Base-by-base conservation (phyloP, 768 basidiomycete genomes). In the Goffeauzyma gilvescens region DNA sequence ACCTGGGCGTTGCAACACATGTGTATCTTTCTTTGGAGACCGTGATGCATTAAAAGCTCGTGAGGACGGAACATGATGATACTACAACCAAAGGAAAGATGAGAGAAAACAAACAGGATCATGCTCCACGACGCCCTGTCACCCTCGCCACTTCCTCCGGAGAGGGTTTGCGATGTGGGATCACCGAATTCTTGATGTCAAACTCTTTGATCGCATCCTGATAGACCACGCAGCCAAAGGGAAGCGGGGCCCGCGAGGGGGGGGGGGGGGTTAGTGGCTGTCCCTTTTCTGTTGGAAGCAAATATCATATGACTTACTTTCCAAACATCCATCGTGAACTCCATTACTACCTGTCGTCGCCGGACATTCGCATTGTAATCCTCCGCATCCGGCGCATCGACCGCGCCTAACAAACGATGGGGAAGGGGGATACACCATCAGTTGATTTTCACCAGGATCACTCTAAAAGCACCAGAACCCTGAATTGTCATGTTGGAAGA, bases 321-420 rank as follows among this genome's bases (percentile, higher is more conserved):
- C 89, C 89, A 98, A 0, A 79, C 78, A 3, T 75, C 72, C 75
- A 81, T 78, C 51, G 90, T 87, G 53, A 95, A 76, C 60, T 95
- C 87, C 50, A 93, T 69, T 0, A 98, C 81, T 49, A 85, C 73
- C 60, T 98, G 90, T 33, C 75, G 73, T 55, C 81, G 85, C 49
- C 70, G 69, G 27, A 81, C 66, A 1, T 23, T 20, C 23, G 38
- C 20, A 13, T 20, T 33, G 23, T 15, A 12, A 6, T 83, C 78
- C 17, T 76, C 70, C 41, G 74, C 68, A 13, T 65, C 70, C 0
- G 81, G 79, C 20, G 71, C 67, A 47, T 78, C 73, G 54, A 80
- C 79, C 9, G 71, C 55, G 60, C 68, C 81, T 58, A 40, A 9
- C n/a, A 10, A 42, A 23, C 24, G 27, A 14, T 22, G 20, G 9